phyloP scores from a whole-genome alignment of 257 asterid genomes.

The Fraxinus quadrangulata region DNA sequence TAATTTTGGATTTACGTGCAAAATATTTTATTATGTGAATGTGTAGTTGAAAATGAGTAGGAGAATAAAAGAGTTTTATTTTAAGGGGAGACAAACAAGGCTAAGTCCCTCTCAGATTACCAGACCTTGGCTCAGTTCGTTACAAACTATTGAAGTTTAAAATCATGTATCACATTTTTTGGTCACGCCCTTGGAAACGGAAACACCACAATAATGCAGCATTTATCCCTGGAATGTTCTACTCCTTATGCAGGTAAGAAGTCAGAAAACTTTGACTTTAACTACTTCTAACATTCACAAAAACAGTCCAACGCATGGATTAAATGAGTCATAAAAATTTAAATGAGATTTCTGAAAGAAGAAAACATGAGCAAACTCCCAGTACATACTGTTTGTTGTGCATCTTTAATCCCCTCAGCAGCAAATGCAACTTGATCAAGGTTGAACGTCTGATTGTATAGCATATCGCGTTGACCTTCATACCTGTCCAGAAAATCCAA shows the following conservation, averaged over 20 bases:
- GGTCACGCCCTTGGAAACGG: not conserved
- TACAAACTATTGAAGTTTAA: constrained; percentile 7
- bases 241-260: constrained; percentile 8
- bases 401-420: constrained; percentile 96
- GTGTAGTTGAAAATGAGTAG: too few species aligned
- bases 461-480: constrained; percentile 98
- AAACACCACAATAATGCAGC: not conserved
- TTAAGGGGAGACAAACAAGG: too few species aligned
- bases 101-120: constrained; percentile 3
- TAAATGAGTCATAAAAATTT: not conserved
- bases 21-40: too few species aligned
- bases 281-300: not conserved
- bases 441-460: constrained; percentile 89
- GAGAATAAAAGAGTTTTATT: too few species aligned
- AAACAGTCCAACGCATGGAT: not conserved
- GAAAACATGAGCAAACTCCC: constrained; percentile 21
- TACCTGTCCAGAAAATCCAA: constrained; percentile 58
- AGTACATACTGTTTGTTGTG: constrained; percentile 91
- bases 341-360: constrained; percentile 6
- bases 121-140: not conserved
- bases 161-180: constrained; percentile 10
- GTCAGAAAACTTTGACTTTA: constrained; percentile 4
- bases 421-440: constrained; percentile 98
- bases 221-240: constrained; percentile 11
- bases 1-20: too few species aligned